phyloP scores from a whole-genome alignment of 1,139 yeast species.

The Yamadazyma jaroonii region DNA sequence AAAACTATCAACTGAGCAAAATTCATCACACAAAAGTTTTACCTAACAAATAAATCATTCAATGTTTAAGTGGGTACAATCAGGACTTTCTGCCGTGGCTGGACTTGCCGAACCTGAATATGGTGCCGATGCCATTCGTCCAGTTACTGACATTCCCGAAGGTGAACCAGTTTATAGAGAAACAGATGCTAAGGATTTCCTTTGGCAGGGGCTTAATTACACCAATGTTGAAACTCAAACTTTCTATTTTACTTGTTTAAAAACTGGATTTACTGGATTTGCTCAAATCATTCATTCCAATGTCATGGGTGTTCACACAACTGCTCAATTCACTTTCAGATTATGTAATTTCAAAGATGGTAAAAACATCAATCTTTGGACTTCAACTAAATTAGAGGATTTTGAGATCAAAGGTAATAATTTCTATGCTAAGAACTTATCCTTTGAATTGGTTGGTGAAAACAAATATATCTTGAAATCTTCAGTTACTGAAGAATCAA shows the following conservation, averaged over 20 bases:
- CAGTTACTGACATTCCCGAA: slow-evolving; percentile 64
- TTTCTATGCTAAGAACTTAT: slow-evolving; percentile 71
- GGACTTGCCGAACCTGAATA: slow-evolving; percentile 98
- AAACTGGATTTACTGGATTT: slow-evolving; percentile 71
- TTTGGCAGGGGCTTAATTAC: slow-evolving; percentile 70
- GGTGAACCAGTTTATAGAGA: slow-evolving; percentile 34
- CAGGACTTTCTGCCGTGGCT: slow-evolving; percentile 87
- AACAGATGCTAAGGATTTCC: slow-evolving; percentile 62
- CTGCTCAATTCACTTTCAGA: slow-evolving; percentile 94
- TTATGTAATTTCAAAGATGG: slow-evolving; percentile 51
- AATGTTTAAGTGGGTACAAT: slow-evolving; percentile 85
- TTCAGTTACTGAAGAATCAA: slow-evolving; percentile 64
- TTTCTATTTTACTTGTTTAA: slow-evolving; percentile 72
- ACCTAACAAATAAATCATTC: neutral
- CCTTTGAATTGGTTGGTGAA: slow-evolving; percentile 58
- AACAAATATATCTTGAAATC: slow-evolving; percentile 60
- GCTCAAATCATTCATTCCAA: slow-evolving; percentile 94
- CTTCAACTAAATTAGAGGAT: slow-evolving; percentile 84
- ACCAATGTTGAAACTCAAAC: slow-evolving; percentile 96
- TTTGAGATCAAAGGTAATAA: slow-evolving; percentile 75
- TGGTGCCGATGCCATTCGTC: slow-evolving; percentile 86
- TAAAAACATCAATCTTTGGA: slow-evolving; percentile 63
- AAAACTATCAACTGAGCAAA: too few relatives aligned
- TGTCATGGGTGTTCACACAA: slow-evolving; percentile 82
- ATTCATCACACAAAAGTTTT: neutral